These are phyloP conservation scores for Pseudoneurospora amorphoporcata DNA, from an alignment of 495 filamentous ascomycete genomes.

Conservation along the genomic window DNA sequence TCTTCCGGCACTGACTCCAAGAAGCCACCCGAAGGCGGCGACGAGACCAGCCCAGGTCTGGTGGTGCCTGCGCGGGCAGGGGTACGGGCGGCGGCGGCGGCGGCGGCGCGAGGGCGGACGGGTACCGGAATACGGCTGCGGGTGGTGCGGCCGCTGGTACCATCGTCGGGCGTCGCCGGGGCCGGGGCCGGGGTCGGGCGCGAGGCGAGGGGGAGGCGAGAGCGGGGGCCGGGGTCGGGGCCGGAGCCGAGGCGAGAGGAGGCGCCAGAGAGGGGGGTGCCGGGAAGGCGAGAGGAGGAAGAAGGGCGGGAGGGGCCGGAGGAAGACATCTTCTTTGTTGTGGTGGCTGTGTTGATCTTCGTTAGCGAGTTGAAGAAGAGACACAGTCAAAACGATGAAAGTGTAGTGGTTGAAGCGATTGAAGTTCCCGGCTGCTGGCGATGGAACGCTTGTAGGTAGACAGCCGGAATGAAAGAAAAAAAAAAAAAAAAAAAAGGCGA, in stretches of 20 bases:
- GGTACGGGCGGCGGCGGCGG: background rate
- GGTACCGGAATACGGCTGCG: background rate
- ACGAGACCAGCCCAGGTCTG: background rate
- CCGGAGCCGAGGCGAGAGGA: background rate
- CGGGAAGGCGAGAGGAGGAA: background rate
- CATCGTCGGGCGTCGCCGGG: background rate
- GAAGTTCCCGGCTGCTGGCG: background rate
- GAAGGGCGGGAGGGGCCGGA: background rate
- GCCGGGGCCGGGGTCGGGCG: background rate
- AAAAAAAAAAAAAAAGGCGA: no score
- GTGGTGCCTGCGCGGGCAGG: background rate
- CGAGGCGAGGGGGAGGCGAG: background rate
- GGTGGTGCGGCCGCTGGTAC: background rate
- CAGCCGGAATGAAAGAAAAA: background rate
- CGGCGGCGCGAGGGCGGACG: background rate
- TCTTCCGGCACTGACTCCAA: background rate
- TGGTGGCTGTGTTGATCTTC: background rate
- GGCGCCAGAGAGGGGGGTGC: background rate
- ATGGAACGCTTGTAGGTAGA: background rate
- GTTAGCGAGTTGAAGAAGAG: background rate
- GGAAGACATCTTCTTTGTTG: background rate
- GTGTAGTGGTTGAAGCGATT: background rate
- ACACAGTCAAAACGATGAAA: background rate
- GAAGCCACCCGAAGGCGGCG: background rate
- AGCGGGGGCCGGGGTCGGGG: background rate